Conservation (phyloP, 768 basidiomycete genomes). For the Podaxis mareebaensis region DNA sequence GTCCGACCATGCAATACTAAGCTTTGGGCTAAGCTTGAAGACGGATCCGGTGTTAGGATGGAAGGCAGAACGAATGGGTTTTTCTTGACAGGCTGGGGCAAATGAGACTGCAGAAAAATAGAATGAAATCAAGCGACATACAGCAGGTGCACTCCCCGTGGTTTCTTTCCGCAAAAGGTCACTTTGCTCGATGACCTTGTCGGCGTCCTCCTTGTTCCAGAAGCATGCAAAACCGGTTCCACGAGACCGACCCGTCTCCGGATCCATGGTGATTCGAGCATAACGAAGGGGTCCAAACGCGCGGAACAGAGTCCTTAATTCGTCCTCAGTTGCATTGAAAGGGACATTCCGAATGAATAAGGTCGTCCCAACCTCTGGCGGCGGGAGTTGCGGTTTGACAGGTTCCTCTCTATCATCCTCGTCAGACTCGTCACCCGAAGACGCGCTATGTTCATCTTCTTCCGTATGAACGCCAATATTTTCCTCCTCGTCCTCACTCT, state of each 20-base stretch:
- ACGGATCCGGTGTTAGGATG: slow-evolving; percentile 92
- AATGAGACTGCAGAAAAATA: neutral
- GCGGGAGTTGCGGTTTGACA: slow-evolving; percentile 69
- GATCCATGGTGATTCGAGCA: slow-evolving; percentile 87
- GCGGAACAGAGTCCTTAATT: slow-evolving; percentile 88
- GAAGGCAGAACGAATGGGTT: slow-evolving; percentile 90
- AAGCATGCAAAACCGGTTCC: slow-evolving; percentile 98
- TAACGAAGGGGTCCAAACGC: slow-evolving; percentile 92
- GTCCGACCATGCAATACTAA: slow-evolving; percentile 92
- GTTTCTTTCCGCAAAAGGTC: slow-evolving; percentile 69
- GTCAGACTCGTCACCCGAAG: slow-evolving; percentile 37
- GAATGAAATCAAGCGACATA: slow-evolving; percentile 21
- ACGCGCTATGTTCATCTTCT: slow-evolving; percentile 40
- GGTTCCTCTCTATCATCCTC: slow-evolving; percentile 44
- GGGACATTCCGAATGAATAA: slow-evolving; percentile 94
- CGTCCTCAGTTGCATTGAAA: slow-evolving; percentile 91
- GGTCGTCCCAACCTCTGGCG: slow-evolving; percentile 86
- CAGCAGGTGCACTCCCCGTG: slow-evolving; percentile 39
- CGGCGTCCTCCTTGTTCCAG: slow-evolving; percentile 91
- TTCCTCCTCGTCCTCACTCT: slow-evolving; percentile 33
- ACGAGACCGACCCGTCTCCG: slow-evolving; percentile 78
- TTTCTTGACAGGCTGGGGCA: slow-evolving; percentile 51
- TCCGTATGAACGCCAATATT: slow-evolving; percentile 46
- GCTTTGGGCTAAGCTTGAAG: slow-evolving; percentile 75
- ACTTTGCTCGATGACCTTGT: slow-evolving; percentile 81